Evolutionary conservation across 352 stramenopile species (phyloP).

Genomic region (Elongisporangium prolatum): DNA sequence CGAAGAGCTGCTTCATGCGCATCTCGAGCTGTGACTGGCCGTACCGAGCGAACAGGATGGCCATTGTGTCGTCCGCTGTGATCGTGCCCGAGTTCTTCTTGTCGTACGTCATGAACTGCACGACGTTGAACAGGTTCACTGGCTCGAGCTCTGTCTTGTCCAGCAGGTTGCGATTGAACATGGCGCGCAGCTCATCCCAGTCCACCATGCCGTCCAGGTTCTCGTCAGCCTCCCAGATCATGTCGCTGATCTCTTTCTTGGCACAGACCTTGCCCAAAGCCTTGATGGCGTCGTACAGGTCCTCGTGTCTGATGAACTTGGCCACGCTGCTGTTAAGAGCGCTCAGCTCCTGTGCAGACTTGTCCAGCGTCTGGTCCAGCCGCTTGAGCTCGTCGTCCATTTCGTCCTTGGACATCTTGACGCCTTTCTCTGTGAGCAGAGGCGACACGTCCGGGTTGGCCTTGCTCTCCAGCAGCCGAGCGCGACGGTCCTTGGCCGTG

Average conservation of each 20-base stretch:
- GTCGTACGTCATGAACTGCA: constrained; percentile 98
- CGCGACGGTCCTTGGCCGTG: constrained; percentile 50
- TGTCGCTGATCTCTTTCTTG: constrained; percentile 96
- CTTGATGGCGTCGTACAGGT: constrained; percentile 93
- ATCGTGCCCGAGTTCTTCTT: constrained; percentile 93
- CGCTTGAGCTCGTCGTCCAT: constrained; percentile 73
- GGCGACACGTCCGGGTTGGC: constrained; percentile 69
- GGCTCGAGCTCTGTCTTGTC: constrained; percentile 95
- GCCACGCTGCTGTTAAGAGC: constrained; percentile 42
- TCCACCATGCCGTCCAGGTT: constrained; percentile 94
- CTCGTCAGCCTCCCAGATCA: constrained; percentile 98
- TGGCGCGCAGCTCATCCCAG: constrained; percentile 94
- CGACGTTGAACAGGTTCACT: constrained; percentile 94
- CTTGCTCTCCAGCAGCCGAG: constrained; percentile 50
- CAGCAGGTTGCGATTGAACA: constrained; percentile 96
- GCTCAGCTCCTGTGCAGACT: constrained; percentile 36
- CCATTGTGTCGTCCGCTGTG: constrained; percentile 97
- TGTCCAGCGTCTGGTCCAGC: constrained; percentile 55
- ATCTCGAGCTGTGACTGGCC: constrained; percentile 85
- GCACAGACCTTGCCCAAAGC: constrained; percentile 88
- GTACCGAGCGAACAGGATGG: constrained; percentile 95
- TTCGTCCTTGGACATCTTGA: constrained; percentile 76
- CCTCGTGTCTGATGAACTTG: constrained; percentile 87
- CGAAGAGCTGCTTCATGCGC: constrained; percentile 90
- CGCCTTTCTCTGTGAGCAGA: constrained; percentile 72